Evolutionary conservation across 2,329 filamentous ascomycete genomes (phyloP).

Genomic region (Botrytis elliptica): DNA sequence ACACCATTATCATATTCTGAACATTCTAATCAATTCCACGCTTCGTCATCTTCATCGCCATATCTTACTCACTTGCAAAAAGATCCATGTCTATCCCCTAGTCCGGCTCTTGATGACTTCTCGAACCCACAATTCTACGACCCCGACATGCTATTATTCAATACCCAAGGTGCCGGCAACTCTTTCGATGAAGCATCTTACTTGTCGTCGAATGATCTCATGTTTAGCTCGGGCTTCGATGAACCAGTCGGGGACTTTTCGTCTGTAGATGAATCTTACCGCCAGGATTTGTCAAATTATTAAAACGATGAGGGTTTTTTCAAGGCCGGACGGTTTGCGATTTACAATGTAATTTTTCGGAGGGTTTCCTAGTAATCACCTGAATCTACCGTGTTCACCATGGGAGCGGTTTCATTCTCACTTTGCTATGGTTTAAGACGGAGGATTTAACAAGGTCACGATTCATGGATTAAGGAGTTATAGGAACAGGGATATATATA

Average conservation of each 20-base stretch:
- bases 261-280: background rate
- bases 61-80: background rate
- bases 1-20: conserved; percentile 2
- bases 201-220: background rate
- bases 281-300: background rate
- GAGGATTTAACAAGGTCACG: background rate
- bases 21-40: background rate
- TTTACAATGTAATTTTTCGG: background rate
- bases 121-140: background rate
- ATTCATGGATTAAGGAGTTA: background rate
- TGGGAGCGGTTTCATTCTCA: background rate
- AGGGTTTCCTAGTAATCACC: background rate
- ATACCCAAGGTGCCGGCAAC: background rate
- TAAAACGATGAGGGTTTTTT: background rate
- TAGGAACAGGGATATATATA: background rate
- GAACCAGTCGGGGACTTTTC: background rate
- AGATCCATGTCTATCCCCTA: background rate
- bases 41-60: background rate
- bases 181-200: background rate
- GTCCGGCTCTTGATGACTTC: background rate
- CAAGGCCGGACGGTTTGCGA: background rate
- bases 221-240: background rate
- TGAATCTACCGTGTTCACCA: background rate
- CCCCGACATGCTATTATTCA: background rate
- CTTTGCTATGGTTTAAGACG: background rate